phyloP scores from a whole-genome alignment of 768 basidiomycete genomes.

The Lactarius psammicola region DNA sequence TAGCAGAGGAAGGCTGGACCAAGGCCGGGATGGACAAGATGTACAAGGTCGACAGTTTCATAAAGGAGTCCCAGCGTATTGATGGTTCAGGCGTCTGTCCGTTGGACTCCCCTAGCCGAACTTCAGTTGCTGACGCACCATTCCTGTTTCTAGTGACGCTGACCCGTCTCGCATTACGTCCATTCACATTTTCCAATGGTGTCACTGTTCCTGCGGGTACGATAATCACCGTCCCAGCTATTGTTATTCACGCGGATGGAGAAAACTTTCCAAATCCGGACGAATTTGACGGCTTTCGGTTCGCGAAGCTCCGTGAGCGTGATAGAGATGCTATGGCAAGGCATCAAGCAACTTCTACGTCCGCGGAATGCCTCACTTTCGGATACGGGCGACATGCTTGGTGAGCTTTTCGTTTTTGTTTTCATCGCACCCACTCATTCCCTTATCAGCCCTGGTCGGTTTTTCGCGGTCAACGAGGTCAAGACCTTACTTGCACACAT shows the following conservation, averaged over 20 bases:
- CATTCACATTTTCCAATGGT: conserved; percentile 38
- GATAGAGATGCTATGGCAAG: conserved; percentile 25
- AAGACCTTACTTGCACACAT: conserved; percentile 32
- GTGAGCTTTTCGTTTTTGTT: conserved; percentile 17
- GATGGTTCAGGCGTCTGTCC: conserved; percentile 10
- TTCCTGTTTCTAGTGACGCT: conserved; percentile 22
- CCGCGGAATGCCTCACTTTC: conserved; percentile 37
- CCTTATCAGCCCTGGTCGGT: conserved; percentile 31
- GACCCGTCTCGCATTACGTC: conserved; percentile 31
- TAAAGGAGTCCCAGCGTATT: conserved; percentile 30
- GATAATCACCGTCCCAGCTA: conserved; percentile 36
- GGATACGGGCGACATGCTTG: conserved; percentile 32
- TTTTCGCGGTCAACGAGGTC: conserved; percentile 31
- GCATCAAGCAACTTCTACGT: conserved; percentile 33
- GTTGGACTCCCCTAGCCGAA: background rate
- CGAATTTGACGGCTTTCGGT: conserved; percentile 43
- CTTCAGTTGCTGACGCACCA: background rate
- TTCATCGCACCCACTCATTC: background rate
- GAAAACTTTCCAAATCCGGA: conserved; percentile 43
- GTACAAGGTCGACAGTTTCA: conserved; percentile 32
- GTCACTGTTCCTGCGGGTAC: conserved; percentile 41
- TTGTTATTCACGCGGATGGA: conserved; percentile 42
- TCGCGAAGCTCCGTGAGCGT: conserved; percentile 33
- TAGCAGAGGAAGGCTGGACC: conserved; percentile 29
- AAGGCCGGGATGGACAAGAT: conserved; percentile 27